A percentile compares a stretch with the other conserved stretches of the same genome.
phyloP scores from a whole-genome alignment of 2,329 filamentous ascomycete genomes.

The Colletotrichum echinochloae region DNA sequence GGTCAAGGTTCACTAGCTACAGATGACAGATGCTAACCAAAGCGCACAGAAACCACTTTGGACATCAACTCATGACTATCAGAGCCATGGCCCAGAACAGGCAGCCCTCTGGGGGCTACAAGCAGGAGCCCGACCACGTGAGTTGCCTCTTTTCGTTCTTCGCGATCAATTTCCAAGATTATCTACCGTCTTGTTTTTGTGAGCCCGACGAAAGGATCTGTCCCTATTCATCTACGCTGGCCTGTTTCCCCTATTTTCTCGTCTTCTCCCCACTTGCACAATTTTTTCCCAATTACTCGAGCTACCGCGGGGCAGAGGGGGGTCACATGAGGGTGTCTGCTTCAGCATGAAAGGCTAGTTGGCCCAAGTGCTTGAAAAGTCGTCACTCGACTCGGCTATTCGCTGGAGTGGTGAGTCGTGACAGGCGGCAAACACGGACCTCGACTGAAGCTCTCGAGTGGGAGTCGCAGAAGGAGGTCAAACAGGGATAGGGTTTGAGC shows the following conservation, averaged over 20 bases:
- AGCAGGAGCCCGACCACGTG: slow-evolving; percentile 49
- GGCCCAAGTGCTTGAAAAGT: slow-evolving; percentile 25
- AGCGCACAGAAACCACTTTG: slow-evolving; percentile 33
- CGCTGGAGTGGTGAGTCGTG: slow-evolving; percentile 38
- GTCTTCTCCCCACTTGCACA: too few relatives aligned
- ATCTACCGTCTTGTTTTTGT: slow-evolving; percentile 5
- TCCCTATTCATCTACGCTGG: background rate
- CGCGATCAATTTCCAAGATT: slow-evolving; percentile 1
- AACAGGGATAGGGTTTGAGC: slow-evolving; percentile 40
- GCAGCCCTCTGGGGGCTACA: slow-evolving; percentile 44
- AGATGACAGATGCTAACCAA: slow-evolving; percentile 42
- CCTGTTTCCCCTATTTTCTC: background rate
- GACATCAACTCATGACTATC: slow-evolving; percentile 42
- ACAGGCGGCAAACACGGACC: slow-evolving; percentile 39
- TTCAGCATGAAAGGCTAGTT: slow-evolving; percentile 22
- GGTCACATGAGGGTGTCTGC: slow-evolving; percentile 36
- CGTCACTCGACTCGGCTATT: slow-evolving; percentile 33
- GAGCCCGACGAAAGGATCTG: slow-evolving; percentile 15
- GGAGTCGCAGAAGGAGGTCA: slow-evolving; percentile 28
- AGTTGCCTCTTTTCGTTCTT: slow-evolving; percentile 41
- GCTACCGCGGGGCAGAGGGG: background rate
- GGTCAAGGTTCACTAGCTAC: slow-evolving; percentile 40
- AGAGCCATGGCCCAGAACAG: slow-evolving; percentile 43
- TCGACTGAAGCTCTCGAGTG: slow-evolving; percentile 32
- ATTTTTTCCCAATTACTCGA: slow-evolving; percentile 23